Evolutionary conservation across 768 basidiomycete species (phyloP).

Genomic region (Lentinula aciculospora): DNA sequence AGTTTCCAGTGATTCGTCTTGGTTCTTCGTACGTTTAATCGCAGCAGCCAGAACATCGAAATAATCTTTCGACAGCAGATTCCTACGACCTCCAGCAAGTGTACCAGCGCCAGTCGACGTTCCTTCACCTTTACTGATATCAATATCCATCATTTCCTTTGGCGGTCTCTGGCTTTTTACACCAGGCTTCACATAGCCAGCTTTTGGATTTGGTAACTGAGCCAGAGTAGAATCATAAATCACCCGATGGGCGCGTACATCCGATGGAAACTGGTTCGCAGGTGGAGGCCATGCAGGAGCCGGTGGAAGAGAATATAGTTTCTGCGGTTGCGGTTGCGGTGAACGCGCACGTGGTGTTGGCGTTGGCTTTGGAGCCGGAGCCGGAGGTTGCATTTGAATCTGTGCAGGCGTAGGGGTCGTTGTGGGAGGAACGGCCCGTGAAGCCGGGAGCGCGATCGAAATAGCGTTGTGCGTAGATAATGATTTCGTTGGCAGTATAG

Average conservation of each 20-base stretch:
- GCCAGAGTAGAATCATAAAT: slow-evolving; percentile 53
- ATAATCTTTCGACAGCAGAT: too few relatives aligned
- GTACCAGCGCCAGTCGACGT: slow-evolving; percentile 5
- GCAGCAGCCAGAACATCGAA: slow-evolving; percentile 2
- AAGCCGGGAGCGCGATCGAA: slow-evolving; percentile 4
- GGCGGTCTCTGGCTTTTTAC: slow-evolving; percentile 1
- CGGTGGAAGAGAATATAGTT: slow-evolving; percentile 28
- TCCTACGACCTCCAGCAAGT: not conserved
- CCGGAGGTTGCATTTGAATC: not conserved
- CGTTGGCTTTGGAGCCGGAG: not conserved
- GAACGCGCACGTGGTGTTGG: not conserved
- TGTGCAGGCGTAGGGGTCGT: not conserved
- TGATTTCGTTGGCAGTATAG: not conserved
- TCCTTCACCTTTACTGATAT: slow-evolving; percentile 2
- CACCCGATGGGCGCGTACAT: slow-evolving; percentile 48
- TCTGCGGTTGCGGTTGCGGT: slow-evolving; percentile 6
- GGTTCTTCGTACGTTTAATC: slow-evolving; percentile 8
- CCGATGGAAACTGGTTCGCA: slow-evolving; percentile 38
- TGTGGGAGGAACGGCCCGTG: not conserved
- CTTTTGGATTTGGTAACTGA: too few relatives aligned
- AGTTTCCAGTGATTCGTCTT: slow-evolving; percentile 11
- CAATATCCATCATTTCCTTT: not conserved
- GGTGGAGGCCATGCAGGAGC: slow-evolving; percentile 58
- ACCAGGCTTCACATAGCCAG: not conserved
- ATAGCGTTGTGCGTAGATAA: slow-evolving; percentile 3